These are phyloP conservation scores for Bruguiera hainesii DNA, from an alignment of 441 rosid species.

Conservation along the genomic window DNA sequence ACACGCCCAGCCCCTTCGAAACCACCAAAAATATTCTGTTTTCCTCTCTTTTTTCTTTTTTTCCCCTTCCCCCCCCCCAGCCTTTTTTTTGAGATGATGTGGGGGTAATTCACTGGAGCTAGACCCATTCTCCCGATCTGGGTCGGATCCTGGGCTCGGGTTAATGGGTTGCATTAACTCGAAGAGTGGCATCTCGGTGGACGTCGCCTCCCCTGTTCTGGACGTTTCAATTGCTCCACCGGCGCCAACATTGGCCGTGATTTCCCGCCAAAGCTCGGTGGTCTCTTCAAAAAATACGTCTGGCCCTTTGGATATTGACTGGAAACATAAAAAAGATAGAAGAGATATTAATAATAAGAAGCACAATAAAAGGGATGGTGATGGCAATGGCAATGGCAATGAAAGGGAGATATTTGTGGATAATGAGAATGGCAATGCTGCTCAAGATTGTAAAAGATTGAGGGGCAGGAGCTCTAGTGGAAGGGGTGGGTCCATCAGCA, in stretches of 20 bases:
- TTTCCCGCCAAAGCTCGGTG: conserved; percentile 6
- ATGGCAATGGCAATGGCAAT: not conserved
- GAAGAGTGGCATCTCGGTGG: conserved; percentile 38
- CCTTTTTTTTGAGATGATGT: conserved; percentile 23
- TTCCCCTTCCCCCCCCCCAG: not conserved
- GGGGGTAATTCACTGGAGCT: conserved; percentile 27
- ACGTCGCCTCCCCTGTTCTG: conserved; percentile 39
- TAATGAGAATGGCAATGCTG: conserved; percentile 7
- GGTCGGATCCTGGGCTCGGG: conserved; percentile 39
- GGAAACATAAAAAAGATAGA: conserved; percentile 10
- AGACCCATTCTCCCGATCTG: conserved; percentile 48
- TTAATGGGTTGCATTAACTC: conserved; percentile 82
- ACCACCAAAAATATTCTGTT: not conserved
- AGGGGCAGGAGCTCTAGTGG: conserved; percentile 37
- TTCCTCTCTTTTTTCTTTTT: conserved; percentile 3
- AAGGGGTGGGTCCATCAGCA: conserved; percentile 32
- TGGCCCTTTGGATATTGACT: conserved; percentile 29
- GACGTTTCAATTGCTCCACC: conserved; percentile 12
- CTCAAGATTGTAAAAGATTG: conserved; percentile 22
- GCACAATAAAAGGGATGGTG: not conserved
- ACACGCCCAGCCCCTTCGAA: conserved; percentile 6
- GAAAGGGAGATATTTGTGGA: conserved; percentile 9
- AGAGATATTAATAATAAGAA: conserved; percentile 5
- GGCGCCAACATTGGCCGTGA: conserved; percentile 19
- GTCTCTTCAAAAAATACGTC: conserved; percentile 35